phyloP scores from a whole-genome alignment of 2,329 filamentous ascomycete species.

The Diaporthe vexans region DNA sequence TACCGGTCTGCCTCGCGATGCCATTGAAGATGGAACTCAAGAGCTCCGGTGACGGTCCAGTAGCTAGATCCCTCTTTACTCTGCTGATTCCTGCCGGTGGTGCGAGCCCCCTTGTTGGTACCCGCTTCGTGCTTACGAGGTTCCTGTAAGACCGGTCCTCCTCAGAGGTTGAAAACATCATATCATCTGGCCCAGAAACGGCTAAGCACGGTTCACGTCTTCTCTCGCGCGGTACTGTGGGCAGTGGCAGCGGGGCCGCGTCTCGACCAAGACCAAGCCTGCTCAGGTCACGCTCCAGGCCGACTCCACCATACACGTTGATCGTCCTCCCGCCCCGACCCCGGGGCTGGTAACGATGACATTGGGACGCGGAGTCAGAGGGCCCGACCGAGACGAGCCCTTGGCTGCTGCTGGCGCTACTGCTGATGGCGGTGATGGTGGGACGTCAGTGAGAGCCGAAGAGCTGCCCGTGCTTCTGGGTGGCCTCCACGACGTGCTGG shows the following conservation, averaged over 20 bases:
- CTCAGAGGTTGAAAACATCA: background rate
- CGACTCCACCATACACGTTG: background rate
- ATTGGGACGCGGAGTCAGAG: conserved; percentile 36
- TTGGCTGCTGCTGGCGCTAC: conserved; percentile 22
- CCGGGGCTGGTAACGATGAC: background rate
- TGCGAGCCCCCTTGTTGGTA: background rate
- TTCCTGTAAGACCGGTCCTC: background rate
- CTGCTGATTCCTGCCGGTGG: background rate
- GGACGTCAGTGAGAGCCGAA: conserved; percentile 69
- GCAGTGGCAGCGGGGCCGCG: background rate
- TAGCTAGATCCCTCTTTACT: background rate
- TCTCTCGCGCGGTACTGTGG: background rate
- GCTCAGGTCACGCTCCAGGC: conserved; percentile 25
- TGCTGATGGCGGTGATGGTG: background rate
- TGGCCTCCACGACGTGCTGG: conserved; percentile 86
- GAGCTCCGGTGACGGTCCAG: conserved; percentile 21
- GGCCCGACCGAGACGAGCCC: conserved; percentile 34
- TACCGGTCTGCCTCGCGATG: background rate
- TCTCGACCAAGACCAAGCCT: conserved; percentile 32
- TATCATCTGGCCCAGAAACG: background rate
- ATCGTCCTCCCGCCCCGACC: background rate
- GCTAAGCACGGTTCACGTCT: background rate
- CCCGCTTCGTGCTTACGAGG: background rate
- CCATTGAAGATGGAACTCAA: conserved; percentile 23
- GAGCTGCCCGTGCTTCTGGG: conserved; percentile 84